Percentiles rank a stretch among this genome's conserved stretches.
Conservation (phyloP, 2,329 filamentous ascomycete genomes). For the Fusarium armeniacum region DNA sequence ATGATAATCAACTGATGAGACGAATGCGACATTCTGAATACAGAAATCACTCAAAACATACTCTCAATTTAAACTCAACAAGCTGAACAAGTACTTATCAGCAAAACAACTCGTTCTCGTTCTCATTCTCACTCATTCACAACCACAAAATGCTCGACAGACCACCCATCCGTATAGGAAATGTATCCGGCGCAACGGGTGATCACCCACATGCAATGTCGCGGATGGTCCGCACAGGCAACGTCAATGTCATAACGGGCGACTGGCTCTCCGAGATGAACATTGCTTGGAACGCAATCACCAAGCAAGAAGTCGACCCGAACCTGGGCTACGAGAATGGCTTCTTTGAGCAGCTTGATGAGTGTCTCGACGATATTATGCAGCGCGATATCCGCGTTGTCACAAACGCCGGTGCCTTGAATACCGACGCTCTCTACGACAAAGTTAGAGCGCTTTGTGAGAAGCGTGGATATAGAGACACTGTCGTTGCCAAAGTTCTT, state of each 20-base stretch:
- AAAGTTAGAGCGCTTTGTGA: slow-evolving; percentile 52
- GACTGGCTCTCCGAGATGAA: slow-evolving; percentile 63
- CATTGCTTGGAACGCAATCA: slow-evolving; percentile 61
- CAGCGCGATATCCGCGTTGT: slow-evolving; percentile 55
- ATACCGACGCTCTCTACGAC: slow-evolving; percentile 53
- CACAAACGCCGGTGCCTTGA: slow-evolving; percentile 58
- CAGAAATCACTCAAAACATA: background rate
- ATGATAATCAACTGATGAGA: slow-evolving; percentile 18
- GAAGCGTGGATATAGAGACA: slow-evolving; percentile 47
- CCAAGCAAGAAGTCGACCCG: slow-evolving; percentile 53
- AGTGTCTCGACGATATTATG: slow-evolving; percentile 56
- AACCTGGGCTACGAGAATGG: slow-evolving; percentile 55
- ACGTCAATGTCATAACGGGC: slow-evolving; percentile 57
- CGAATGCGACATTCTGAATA: background rate
- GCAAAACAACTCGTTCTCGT: background rate
- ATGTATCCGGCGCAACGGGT: slow-evolving; percentile 55
- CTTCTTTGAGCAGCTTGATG: slow-evolving; percentile 61
- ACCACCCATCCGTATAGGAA: slow-evolving; percentile 52
- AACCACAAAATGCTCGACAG: slow-evolving; percentile 47
- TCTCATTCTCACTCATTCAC: background rate
- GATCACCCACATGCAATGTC: slow-evolving; percentile 54
- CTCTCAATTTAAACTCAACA: background rate
- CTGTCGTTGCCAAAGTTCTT: slow-evolving; percentile 56
- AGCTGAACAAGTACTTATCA: background rate
- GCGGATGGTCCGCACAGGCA: slow-evolving; percentile 51